phyloP scores from a whole-genome alignment of 2,329 filamentous ascomycete genomes.

The Dactylonectria estremocensis region DNA sequence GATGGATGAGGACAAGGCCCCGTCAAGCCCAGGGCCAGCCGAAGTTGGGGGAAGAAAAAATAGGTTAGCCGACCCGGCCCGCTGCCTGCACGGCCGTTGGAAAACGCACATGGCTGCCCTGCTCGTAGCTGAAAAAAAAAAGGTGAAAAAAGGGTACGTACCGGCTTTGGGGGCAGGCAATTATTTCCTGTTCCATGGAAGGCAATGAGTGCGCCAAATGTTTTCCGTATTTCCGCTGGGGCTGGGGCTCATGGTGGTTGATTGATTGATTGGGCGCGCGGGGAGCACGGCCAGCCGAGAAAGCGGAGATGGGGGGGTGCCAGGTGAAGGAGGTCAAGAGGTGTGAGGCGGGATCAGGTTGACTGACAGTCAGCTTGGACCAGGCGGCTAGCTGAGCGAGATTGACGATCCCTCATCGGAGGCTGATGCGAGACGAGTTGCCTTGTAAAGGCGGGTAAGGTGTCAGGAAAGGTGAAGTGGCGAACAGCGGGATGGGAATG shows the following conservation, averaged over 20 bases:
- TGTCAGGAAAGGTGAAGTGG: not conserved
- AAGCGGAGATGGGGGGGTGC: not conserved
- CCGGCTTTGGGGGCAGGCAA: too few relatives aligned
- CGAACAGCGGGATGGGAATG: not conserved
- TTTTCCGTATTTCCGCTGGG: not conserved
- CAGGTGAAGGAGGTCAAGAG: not conserved
- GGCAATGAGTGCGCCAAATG: too few relatives aligned
- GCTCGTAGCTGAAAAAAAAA: not conserved
- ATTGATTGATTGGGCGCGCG: not conserved
- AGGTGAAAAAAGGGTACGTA: too few relatives aligned
- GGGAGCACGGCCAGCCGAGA: not conserved
- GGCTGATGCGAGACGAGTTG: not conserved
- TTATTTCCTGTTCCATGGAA: too few relatives aligned
- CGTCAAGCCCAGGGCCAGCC: not conserved
- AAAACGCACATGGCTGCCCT: conserved; percentile 37
- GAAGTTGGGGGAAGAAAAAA: not conserved
- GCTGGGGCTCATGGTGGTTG: not conserved
- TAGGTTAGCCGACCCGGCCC: conserved; percentile 38
- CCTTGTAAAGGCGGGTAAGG: not conserved
- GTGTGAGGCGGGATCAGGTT: not conserved
- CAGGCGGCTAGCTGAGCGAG: conserved; percentile 5
- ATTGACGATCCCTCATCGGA: conserved; percentile 9
- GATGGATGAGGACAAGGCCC: too few relatives aligned
- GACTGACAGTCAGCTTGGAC: conserved; percentile 9
- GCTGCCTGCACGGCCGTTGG: conserved; percentile 48